Base-by-base conservation (phyloP, 2,329 filamentous ascomycete genomes). In the Madurella mycetomatis region DNA sequence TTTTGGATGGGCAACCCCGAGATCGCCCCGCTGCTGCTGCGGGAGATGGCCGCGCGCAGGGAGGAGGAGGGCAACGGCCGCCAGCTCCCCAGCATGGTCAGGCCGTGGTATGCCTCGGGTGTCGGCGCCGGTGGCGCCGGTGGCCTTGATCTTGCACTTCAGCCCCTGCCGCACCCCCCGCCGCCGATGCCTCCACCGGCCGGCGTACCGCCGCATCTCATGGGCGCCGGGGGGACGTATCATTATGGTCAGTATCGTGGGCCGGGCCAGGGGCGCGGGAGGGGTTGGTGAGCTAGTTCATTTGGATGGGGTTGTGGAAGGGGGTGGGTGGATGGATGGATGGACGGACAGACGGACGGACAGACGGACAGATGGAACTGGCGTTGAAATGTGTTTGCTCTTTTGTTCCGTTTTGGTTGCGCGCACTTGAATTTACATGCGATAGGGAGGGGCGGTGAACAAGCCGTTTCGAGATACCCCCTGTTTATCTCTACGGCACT, bases 1-100 rank as follows among this genome's bases (percentile, higher is more conserved):
- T 79, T 78, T 56, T 64, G 77, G 53, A 59, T 73, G 2, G 68
- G 66, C 1, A 73, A 78, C 55, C 74, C 76, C 1, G 75, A 77
- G 55, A 66, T 79, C 17, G 70, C 73, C 31, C 67, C 72, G n/a
- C 62, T 73, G n/a, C 71, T 79, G 50, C 68, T 79, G 45, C 69
- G 70, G 53, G 76, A 79, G 66, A 78, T 74, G 61, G 70, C 72
- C 3, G 65, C 68, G 32, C 66, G 75, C 49, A 67, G 75, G 41
- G 74, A 76, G 60, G 69, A 72, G 34, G 72, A 74, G 19, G 57
- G 63, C 13, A 59, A 59, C 17, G 64, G 65, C 7, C 61, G 68
- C n/a, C 57, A 65, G 49, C 61, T 79, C 47, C 76, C 76, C 5
- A 71, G 74, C 9, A 79, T 78, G 76, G 74, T 77, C 56, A 51